Conservation (phyloP, 1,284 basidiomycete species). For the Pisolithus thermaeus region DNA sequence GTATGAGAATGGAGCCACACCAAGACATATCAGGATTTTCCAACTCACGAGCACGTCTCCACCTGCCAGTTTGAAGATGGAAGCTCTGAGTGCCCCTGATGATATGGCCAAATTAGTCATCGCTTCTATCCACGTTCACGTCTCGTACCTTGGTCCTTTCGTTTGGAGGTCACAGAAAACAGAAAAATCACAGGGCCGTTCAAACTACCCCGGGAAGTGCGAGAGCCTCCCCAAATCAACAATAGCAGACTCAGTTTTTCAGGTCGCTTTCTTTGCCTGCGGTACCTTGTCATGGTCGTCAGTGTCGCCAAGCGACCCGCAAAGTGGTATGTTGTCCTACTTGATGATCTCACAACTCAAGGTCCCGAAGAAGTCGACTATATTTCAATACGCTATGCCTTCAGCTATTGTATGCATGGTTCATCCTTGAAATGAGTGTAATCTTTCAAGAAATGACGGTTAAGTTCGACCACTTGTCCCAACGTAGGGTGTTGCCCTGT, state of each 20-base stretch:
- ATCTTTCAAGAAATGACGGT: slow-evolving; percentile 91
- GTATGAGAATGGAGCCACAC: slow-evolving; percentile 86
- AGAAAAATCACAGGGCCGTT: slow-evolving; percentile 95
- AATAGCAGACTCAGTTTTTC: slow-evolving; percentile 84
- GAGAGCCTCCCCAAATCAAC: slow-evolving; percentile 80
- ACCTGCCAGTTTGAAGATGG: slow-evolving; percentile 92
- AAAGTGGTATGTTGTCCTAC: slow-evolving; percentile 24
- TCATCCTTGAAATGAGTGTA: slow-evolving; percentile 94
- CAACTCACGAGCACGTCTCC: slow-evolving; percentile 96
- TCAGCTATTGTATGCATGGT: slow-evolving; percentile 80
- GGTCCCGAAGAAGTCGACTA: slow-evolving; percentile 85
- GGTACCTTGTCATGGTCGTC: slow-evolving; percentile 47
- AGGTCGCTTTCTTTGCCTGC: slow-evolving; percentile 75
- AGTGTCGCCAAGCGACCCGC: background rate
- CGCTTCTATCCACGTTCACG: background rate
- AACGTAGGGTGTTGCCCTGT: slow-evolving; percentile 93
- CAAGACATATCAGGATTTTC: slow-evolving; percentile 96
- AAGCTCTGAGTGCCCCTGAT: slow-evolving; percentile 91
- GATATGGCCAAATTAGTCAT: slow-evolving; percentile 8
- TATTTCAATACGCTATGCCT: slow-evolving; percentile 83
- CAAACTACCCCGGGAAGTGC: slow-evolving; percentile 90
- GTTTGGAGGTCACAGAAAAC: slow-evolving; percentile 83
- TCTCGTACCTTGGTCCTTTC: slow-evolving; percentile 82
- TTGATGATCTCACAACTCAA: slow-evolving; percentile 64
- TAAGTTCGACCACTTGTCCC: slow-evolving; percentile 95